Base-by-base conservation (phyloP, 768 basidiomycete species). In the Boletus tomentosulus region DNA sequence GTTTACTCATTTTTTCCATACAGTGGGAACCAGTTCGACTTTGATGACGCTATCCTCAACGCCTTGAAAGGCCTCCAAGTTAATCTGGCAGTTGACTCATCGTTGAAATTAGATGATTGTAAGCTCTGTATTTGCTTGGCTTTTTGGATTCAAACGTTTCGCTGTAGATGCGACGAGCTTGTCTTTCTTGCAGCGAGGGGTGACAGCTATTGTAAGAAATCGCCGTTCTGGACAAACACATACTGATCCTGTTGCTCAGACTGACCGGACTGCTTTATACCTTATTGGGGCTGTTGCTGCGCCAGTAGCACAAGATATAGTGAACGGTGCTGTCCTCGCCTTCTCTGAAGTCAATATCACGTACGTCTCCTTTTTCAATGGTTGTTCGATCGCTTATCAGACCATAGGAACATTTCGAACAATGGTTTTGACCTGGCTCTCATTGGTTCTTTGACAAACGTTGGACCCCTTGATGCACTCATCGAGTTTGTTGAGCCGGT, bases 271-370 rank as follows among this genome's bases (percentile, higher is more conserved):
- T 2, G 80, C 77, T 0, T 68, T 89, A 25, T 86, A 79, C 68
- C 74, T 88, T 47, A 83, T 88, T 38, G 84, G 85, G n/a, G 84
- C 80, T 4, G 84, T 88, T 30, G 83, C 85, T 39, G 82, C 77
- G 16, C 84, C 86, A 13, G 71, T 85, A 28, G 79, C 83, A 3
- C 87, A 87, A 66, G 72, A 76, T 58, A 75, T 89, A 15, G 86
- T 89, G 25, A 77, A 83, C 45, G 74, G 73, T 19, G 75, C 86
- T 1, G 57, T 73, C 6, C 64, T 89, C 46, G 70, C 73, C 8
- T 88, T 87, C 65, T 74, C 62, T 30, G 71, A 74, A 43, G 87
- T 82, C 3, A 80, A 82, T 51, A 84, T 89, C 60, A 80, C 77
- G 78, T 80, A 62, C 3, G 74, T 49, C 24, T 22, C 8, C 2